Evolutionary conservation across 495 filamentous ascomycete genomes (phyloP), one percentile per base, ranked within the genome.

Genomic region (Recurvomyces mirabilis): DNA sequence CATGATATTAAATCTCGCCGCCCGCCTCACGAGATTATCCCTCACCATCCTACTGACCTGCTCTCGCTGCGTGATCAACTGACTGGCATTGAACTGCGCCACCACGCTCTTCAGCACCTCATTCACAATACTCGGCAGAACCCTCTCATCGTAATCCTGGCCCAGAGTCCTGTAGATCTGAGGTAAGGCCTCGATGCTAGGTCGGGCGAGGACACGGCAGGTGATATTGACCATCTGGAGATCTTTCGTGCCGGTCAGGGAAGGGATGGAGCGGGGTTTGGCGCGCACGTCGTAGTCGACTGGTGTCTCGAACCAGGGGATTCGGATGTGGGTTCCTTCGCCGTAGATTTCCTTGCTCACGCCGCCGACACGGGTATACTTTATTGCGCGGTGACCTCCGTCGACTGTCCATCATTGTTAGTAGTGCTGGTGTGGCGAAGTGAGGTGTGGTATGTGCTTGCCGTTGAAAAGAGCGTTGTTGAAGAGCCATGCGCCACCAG

Each of bases 161-260:
- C 91, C 91, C 9, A 98, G 77, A 1, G 91, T 98, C 35, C 91
- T 78, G 70, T 95, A 98, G 54, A 98, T 96, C 63, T 89, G 84
- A 4, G 91, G 91, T 22, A 98, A 78, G 23, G 88, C 83, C 43
- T 84, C 76, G 54, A 96, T 69, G 28, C 82, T 78, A 47, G 91
- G 91, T 60, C 84, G 74, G 33, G 87, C 94, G 42, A 98, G 85
- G 38, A 98, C 91, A 87, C 91, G 93, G 69, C 91, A 98, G 59
- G 93, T 98, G 64, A 98, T 98, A 74, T 98, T 98, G 62, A 98
- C 91, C 91, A 98, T 98, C 73, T 98, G 91, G 62, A 98, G 68
- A 66, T 98, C 91, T 68, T 98, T 98, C 59, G 91, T 98, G 53
- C 93, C 91, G 42, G 91, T 96, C 43, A 98, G 80, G 58, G 91